Percentiles rank a stretch among this genome's conserved stretches.
These are phyloP conservation scores for Sugiyamaella castrensis DNA, from an alignment of 1,139 yeast genomes.

Conservation along the genomic window DNA sequence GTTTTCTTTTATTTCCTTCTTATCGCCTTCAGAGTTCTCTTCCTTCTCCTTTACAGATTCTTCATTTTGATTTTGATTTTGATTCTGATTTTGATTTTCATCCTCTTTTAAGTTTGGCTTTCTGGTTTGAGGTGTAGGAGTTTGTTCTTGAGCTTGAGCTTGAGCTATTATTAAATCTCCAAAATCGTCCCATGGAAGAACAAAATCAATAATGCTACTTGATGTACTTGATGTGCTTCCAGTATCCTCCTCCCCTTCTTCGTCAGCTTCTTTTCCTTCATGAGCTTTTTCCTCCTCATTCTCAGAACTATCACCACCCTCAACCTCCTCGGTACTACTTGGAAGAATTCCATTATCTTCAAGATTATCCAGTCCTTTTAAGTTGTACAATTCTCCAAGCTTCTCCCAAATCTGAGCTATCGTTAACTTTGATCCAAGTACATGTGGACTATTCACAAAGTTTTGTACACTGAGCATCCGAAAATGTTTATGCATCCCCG, in stretches of 20 bases:
- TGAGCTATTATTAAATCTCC: constrained; percentile 43
- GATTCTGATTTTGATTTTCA: constrained; percentile 20
- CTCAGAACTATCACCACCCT: constrained; percentile 14
- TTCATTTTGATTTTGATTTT: constrained; percentile 25
- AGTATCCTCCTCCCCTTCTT: constrained; percentile 13
- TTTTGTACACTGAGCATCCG: constrained; percentile 56
- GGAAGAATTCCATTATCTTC: constrained; percentile 39
- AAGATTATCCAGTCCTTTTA: constrained; percentile 53
- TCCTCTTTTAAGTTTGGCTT: constrained; percentile 5
- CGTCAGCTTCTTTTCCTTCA: not conserved
- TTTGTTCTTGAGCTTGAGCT: constrained; percentile 34
- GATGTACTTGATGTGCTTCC: constrained; percentile 22
- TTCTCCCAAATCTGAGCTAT: constrained; percentile 59
- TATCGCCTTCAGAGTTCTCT: constrained; percentile 19
- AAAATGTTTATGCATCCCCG: constrained; percentile 56
- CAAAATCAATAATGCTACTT: constrained; percentile 36
- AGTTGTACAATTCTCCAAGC: constrained; percentile 51
- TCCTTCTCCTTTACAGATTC: constrained; percentile 10
- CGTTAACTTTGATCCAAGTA: constrained; percentile 36
- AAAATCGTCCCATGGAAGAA: constrained; percentile 46
- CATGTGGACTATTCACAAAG: constrained; percentile 44
- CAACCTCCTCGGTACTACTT: constrained; percentile 1
- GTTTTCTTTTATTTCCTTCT: constrained; percentile 24
- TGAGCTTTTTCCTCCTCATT: constrained; percentile 8
- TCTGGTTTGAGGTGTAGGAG: constrained; percentile 8